These are phyloP conservation scores for Pyrus bretschneideri DNA, from an alignment of 306 rosid species.

Conservation along the genomic window DNA sequence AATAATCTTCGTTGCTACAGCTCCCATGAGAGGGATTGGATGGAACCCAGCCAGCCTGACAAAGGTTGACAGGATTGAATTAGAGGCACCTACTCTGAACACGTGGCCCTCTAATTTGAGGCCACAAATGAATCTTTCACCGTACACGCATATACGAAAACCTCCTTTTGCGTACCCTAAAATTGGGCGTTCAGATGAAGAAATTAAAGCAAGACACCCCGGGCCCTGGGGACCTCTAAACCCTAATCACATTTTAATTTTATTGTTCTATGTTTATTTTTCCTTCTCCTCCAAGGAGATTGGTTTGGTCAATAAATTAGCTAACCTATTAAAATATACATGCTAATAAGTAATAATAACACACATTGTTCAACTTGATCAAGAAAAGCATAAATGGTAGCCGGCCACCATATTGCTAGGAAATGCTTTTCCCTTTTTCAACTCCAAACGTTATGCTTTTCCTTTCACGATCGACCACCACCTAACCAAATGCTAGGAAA, in stretches of 20 bases:
- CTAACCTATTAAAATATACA: not conserved
- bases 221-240: not conserved
- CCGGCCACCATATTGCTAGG: not conserved
- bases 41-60: constrained; percentile 12
- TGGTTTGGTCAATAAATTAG: not conserved
- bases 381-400: constrained; percentile 1
- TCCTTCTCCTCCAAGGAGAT: constrained; percentile 1
- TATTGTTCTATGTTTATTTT: not conserved
- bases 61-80: constrained; percentile 18
- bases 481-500: constrained; percentile 1
- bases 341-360: not conserved
- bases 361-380: not conserved
- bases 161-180: not conserved
- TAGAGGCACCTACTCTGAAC: constrained; percentile 13
- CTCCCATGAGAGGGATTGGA: constrained; percentile 1
- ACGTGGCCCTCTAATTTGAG: constrained; percentile 7
- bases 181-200: not conserved
- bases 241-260: not conserved
- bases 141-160: not conserved
- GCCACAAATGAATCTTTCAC: not conserved
- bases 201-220: not conserved
- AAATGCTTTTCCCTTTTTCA: constrained; percentile 5
- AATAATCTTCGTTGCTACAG: not conserved
- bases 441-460: constrained; percentile 1
- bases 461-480: constrained; percentile 1